phyloP scores from a whole-genome alignment of 306 rosid genomes.

The Vigna reflexopilosa region DNA sequence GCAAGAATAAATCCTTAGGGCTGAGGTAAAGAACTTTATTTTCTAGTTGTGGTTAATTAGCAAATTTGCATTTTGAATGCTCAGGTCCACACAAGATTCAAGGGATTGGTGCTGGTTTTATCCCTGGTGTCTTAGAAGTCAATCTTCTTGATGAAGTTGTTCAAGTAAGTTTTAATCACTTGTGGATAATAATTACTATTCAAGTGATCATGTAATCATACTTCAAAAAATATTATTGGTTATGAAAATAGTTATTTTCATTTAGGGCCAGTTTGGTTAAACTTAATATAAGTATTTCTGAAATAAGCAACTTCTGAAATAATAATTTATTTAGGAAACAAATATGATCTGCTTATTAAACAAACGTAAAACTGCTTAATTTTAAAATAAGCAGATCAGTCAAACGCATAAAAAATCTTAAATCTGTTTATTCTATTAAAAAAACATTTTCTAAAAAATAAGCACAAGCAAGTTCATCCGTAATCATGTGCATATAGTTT shows the following conservation, averaged over 20 bases:
- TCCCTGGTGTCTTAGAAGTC: conserved; percentile 82
- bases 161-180: conserved; percentile 62
- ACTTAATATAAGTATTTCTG: too few relatives aligned
- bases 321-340: too few relatives aligned
- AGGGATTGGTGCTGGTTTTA: conserved; percentile 92
- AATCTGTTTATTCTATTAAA: too few relatives aligned
- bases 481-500: background rate
- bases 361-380: too few relatives aligned
- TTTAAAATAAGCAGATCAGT: too few relatives aligned
- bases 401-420: too few relatives aligned
- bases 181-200: conserved; percentile 25
- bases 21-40: conserved; percentile 17
- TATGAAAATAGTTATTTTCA: background rate
- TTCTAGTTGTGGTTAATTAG: conserved; percentile 28
- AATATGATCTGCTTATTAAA: too few relatives aligned
- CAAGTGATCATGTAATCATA: conserved; percentile 17
- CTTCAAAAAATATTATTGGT: background rate
- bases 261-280: too few relatives aligned
- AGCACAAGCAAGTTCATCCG: too few relatives aligned
- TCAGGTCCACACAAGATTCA: conserved; percentile 92
- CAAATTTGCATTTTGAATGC: conserved; percentile 39
- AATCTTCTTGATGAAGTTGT: conserved; percentile 67
- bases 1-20: conserved; percentile 9
- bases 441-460: too few relatives aligned
- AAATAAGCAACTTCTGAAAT: too few relatives aligned